A percentile compares a stretch with the other conserved stretches of the same genome.
These are phyloP conservation scores for Cordyceps sp. DNA, from an alignment of 2,329 filamentous ascomycete genomes.

Conservation along the genomic window DNA sequence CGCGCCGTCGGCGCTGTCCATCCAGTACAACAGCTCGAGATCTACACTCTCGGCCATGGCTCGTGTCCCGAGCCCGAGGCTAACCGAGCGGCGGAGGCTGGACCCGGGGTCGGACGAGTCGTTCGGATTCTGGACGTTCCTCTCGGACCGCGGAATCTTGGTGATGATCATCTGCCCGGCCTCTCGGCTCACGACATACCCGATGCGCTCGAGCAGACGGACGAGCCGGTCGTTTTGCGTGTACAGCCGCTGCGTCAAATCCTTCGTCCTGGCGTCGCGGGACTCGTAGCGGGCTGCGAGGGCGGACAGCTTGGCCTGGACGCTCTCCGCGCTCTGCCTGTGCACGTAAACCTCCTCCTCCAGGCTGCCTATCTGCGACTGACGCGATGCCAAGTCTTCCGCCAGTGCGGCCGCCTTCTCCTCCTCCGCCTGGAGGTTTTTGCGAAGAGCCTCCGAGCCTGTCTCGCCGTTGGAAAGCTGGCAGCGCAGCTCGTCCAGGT, in stretches of 20 bases:
- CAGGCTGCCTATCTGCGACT: conserved; percentile 57
- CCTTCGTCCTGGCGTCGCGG: conserved; percentile 58
- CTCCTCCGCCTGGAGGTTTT: conserved; percentile 62
- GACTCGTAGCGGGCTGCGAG: conserved; percentile 45
- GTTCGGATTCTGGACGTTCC: conserved; percentile 35
- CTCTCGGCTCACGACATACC: conserved; percentile 64
- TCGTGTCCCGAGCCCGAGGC: conserved; percentile 31
- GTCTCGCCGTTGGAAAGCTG: conserved; percentile 72
- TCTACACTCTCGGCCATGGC: conserved; percentile 45
- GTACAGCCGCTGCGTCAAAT: conserved; percentile 71
- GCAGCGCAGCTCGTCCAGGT: conserved; percentile 50
- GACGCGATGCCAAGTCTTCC: conserved; percentile 56
- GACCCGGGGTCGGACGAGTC: conserved; percentile 39
- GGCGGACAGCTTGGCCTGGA: conserved; percentile 32
- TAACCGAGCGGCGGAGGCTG: conserved; percentile 36
- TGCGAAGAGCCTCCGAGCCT: conserved; percentile 62
- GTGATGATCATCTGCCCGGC: conserved; percentile 60
- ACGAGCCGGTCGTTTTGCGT: conserved; percentile 71
- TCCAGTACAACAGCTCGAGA: conserved; percentile 67
- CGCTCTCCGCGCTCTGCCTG: conserved; percentile 44
- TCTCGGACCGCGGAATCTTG: conserved; percentile 46
- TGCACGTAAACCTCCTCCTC: conserved; percentile 59
- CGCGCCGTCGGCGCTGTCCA: conserved; percentile 47
- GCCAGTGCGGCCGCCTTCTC: conserved; percentile 48
- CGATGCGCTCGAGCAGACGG: conserved; percentile 70